Conservation (phyloP, 2,329 filamentous ascomycete species). For the Trichoderma breve region DNA sequence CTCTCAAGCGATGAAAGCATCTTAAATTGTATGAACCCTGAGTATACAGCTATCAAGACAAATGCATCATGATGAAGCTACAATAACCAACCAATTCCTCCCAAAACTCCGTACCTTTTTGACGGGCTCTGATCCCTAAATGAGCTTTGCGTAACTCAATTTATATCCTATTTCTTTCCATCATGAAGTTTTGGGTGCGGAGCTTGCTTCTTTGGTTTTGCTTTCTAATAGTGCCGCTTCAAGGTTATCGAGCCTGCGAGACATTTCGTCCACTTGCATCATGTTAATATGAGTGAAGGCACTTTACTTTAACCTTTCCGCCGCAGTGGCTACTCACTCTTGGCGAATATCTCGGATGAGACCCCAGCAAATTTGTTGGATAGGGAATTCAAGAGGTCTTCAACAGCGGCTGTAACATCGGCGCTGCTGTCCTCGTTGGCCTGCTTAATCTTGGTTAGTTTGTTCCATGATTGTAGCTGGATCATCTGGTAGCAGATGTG, state of each 20-base stretch:
- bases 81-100: neutral
- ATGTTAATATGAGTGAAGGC: slow-evolving; percentile 20
- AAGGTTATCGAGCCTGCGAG: slow-evolving; percentile 76
- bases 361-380: slow-evolving; percentile 82
- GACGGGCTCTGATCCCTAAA: neutral
- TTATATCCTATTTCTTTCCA: neutral
- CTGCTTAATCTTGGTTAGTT: neutral
- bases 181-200: slow-evolving; percentile 23
- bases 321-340: slow-evolving; percentile 59
- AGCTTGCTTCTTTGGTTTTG: slow-evolving; percentile 43
- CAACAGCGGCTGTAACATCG: slow-evolving; percentile 75
- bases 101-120: slow-evolving; percentile 9
- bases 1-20: slow-evolving; percentile 15
- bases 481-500: neutral
- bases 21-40: slow-evolving; percentile 9
- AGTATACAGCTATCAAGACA: slow-evolving; percentile 5
- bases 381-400: slow-evolving; percentile 80
- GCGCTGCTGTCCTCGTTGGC: slow-evolving; percentile 27
- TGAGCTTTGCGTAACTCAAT: neutral
- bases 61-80: slow-evolving; percentile 3
- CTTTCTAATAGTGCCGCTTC: slow-evolving; percentile 68
- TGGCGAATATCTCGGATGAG: slow-evolving; percentile 82
- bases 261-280: slow-evolving; percentile 88
- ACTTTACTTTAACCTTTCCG: neutral
- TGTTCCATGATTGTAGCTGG: neutral